Conservation (phyloP, 768 basidiomycete species). For the Kwoniella europaea region DNA sequence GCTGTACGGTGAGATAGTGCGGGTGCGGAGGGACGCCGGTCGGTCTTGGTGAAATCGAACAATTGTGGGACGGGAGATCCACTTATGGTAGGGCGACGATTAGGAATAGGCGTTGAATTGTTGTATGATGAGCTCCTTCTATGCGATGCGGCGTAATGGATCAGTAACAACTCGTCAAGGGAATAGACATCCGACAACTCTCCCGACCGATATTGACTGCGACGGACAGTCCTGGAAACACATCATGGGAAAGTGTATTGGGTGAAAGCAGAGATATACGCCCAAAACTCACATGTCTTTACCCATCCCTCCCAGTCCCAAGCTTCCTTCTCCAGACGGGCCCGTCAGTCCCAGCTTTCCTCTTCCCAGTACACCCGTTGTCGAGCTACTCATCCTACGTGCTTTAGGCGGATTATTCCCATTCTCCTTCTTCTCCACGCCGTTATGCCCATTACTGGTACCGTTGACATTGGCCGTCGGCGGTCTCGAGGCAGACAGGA, state of each 20-base stretch:
- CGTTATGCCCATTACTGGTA: slow-evolving; percentile 11
- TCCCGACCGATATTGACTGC: too few relatives aligned
- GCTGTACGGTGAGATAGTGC: slow-evolving; percentile 12
- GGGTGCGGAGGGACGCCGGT: slow-evolving; percentile 39
- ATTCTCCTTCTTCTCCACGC: slow-evolving; percentile 12
- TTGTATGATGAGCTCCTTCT: slow-evolving; percentile 34
- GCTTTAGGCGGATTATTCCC: slow-evolving; percentile 33
- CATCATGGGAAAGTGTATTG: neutral
- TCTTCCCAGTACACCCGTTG: slow-evolving; percentile 47
- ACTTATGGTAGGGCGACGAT: slow-evolving; percentile 35
- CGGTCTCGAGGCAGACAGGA: slow-evolving; percentile 43
- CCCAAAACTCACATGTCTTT: slow-evolving; percentile 45
- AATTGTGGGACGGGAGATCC: slow-evolving; percentile 44
- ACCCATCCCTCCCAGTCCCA: slow-evolving; percentile 18
- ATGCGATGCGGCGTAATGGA: too few relatives aligned
- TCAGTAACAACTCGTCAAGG: too few relatives aligned
- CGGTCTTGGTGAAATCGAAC: slow-evolving; percentile 54
- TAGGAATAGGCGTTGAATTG: slow-evolving; percentile 32
- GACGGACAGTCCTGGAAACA: too few relatives aligned
- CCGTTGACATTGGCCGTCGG: slow-evolving; percentile 12
- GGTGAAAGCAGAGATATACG: too few relatives aligned
- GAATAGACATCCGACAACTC: too few relatives aligned
- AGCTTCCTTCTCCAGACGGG: slow-evolving; percentile 28
- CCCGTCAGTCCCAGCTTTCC: slow-evolving; percentile 49
- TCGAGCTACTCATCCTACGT: slow-evolving; percentile 50